Evolutionary conservation across 208 protist species (phyloP).

Genomic region (Ichthyophonus hoferi): DNA sequence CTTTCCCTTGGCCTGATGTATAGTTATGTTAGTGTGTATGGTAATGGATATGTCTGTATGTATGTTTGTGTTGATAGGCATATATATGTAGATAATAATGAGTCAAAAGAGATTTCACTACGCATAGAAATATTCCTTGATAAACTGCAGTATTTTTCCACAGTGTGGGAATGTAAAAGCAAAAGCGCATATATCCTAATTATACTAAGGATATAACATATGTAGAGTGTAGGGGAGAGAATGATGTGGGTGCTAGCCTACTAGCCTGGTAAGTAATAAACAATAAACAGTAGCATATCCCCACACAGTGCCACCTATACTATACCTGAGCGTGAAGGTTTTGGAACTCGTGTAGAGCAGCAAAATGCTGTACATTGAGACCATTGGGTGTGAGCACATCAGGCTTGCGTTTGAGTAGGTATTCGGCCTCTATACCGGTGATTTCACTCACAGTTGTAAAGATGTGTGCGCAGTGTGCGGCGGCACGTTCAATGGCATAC

Average conservation of each 20-base stretch:
- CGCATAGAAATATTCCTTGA: no score
- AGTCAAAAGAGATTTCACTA: no score
- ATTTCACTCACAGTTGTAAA: slow-evolving; percentile 69
- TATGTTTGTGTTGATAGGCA: not conserved
- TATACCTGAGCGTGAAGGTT: slow-evolving; percentile 54
- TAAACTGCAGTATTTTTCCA: no score
- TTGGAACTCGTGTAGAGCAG: slow-evolving; percentile 62
- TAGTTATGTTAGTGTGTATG: not conserved
- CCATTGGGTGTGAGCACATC: slow-evolving; percentile 59
- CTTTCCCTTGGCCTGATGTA: slow-evolving; percentile 55
- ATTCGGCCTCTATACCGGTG: slow-evolving; percentile 56
- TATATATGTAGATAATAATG: no score
- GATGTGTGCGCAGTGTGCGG: slow-evolving; percentile 54
- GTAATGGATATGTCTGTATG: not conserved
- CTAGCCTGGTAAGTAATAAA: no score
- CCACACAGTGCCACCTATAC: no score
- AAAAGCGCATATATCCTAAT: no score
- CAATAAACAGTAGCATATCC: no score
- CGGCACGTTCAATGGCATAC: slow-evolving; percentile 58
- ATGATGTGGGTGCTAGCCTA: no score
- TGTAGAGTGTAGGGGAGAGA: no score
- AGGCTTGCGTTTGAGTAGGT: slow-evolving; percentile 46
- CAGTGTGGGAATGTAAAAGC: no score
- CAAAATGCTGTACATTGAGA: slow-evolving; percentile 54
- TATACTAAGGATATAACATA: no score